Evolutionary conservation across 2,329 filamentous ascomycete species (phyloP).

Genomic region (Didymella sp.): DNA sequence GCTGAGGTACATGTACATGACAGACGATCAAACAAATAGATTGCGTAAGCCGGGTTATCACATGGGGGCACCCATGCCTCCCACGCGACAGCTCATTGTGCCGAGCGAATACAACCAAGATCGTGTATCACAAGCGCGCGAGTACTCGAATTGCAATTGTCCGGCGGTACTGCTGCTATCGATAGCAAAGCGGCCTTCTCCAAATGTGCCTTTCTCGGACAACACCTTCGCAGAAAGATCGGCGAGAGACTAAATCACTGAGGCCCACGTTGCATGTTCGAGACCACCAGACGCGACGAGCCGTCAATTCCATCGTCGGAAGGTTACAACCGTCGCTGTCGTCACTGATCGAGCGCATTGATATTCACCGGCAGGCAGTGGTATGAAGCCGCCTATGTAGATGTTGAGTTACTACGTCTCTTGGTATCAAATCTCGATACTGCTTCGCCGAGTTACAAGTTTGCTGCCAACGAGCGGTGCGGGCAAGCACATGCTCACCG

Average conservation of each 20-base stretch:
- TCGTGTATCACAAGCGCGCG: not conserved
- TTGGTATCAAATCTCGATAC: slow-evolving; percentile 9
- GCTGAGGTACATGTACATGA: slow-evolving; percentile 5
- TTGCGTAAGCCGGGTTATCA: slow-evolving; percentile 3
- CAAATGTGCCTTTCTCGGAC: slow-evolving; percentile 3
- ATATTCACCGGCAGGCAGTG: slow-evolving; percentile 5
- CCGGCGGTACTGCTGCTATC: slow-evolving; percentile 14
- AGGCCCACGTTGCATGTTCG: slow-evolving; percentile 36
- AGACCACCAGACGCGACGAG: slow-evolving; percentile 26
- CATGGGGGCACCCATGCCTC: not conserved
- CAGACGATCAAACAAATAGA: slow-evolving; percentile 2
- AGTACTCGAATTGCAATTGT: not conserved
- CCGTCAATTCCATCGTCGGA: slow-evolving; percentile 17
- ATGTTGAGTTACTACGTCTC: slow-evolving; percentile 6
- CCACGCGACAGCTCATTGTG: not conserved
- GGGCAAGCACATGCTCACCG: slow-evolving; percentile 31
- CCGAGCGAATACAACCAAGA: not conserved
- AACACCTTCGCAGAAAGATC: slow-evolving; percentile 20
- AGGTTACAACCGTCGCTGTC: not conserved
- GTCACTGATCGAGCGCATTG: slow-evolving; percentile 1
- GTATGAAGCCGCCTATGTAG: not conserved
- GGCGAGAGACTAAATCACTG: slow-evolving; percentile 29
- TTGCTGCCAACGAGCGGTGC: slow-evolving; percentile 4
- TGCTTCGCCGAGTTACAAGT: not conserved
- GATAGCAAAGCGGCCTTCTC: slow-evolving; percentile 13